Base-by-base conservation (phyloP, 345 rosid species). In the Brassica juncea region DNA sequence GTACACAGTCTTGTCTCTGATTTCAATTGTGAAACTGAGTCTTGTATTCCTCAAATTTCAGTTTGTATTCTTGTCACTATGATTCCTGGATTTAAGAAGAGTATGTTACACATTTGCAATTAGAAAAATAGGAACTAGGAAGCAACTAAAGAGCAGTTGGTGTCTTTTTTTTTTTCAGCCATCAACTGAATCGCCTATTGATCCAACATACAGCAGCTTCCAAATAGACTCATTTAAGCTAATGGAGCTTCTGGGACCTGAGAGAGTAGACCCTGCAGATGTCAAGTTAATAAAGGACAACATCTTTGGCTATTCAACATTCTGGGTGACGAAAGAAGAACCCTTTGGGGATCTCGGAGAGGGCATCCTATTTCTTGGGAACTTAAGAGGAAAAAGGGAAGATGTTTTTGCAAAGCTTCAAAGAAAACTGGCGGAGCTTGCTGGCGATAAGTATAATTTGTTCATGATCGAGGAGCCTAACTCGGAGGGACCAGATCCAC, bases 301-400 rank as follows among this genome's bases (percentile, higher is more conserved):
- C 57, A 88, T 91, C 83, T 94, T 94, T 59, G 97, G 99, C 3
- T 92, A 94, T 84, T 84, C 97, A 8, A 91, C 99, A 10, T 94
- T 91, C 58, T 94, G 99, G 99, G 95, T 94, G 23, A 92, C 95
- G 10, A 92, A 90, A 86, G 97, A 94, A 91, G 99, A 94, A 86
- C 93, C 92, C 23, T 94, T 92, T 84, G 99, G 99, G 39, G 97
- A 92, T 69, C 82, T 91, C 14, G 95, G 92, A 2, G 97, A 94
- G 75, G 99, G 99, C 80, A 84, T 85, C 60, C 94, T 94, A 58
- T 92, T 94, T 80, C 87, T 92, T 31, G 97, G 99, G 74, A 94
- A 92, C 82, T 86, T 94, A 73, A 89, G 99, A 84, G 95, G 87
- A 15, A 88, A 86, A 39, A 86, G 92, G 54, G 97, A 92, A 66